These are phyloP conservation scores for Trichophyton equinum DNA, from an alignment of 2,329 filamentous ascomycete genomes.

Conservation along the genomic window DNA sequence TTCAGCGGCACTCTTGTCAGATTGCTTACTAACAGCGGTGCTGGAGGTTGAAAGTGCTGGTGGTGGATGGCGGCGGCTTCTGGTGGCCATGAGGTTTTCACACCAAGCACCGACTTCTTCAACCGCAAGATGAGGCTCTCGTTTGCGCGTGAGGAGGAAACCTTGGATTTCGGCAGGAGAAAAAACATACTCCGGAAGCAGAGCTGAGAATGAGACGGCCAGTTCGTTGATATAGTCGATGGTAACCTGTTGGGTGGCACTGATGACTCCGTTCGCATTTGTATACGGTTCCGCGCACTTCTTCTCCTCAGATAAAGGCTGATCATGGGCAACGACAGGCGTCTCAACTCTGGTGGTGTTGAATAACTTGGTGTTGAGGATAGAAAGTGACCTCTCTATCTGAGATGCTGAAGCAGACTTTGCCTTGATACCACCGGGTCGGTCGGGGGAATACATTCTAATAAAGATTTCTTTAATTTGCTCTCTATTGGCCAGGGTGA, in stretches of 20 bases:
- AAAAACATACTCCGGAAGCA: slow-evolving; percentile 36
- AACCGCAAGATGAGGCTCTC: slow-evolving; percentile 34
- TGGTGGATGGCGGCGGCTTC: not conserved
- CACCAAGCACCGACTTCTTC: slow-evolving; percentile 33
- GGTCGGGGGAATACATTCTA: slow-evolving; percentile 17
- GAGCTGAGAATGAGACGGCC: slow-evolving; percentile 33
- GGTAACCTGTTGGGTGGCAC: not conserved
- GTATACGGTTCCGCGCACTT: not conserved
- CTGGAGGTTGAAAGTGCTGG: not conserved
- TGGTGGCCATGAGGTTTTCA: slow-evolving; percentile 6
- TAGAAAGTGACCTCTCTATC: not conserved
- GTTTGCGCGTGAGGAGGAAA: slow-evolving; percentile 32
- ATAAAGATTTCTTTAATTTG: slow-evolving; percentile 19
- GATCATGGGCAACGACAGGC: not conserved
- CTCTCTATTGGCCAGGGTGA: slow-evolving; percentile 17
- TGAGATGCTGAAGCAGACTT: not conserved
- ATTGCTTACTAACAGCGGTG: not conserved
- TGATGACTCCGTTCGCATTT: not conserved
- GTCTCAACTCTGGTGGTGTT: not conserved
- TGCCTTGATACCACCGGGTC: not conserved
- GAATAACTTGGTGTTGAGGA: not conserved
- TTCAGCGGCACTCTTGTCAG: not conserved
- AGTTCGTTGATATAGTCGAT: slow-evolving; percentile 18
- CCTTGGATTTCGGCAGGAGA: slow-evolving; percentile 44
- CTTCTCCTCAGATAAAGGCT: not conserved